Conservation (phyloP, 73 alveolate genomes). For the Paramecium pentaurelia region DNA sequence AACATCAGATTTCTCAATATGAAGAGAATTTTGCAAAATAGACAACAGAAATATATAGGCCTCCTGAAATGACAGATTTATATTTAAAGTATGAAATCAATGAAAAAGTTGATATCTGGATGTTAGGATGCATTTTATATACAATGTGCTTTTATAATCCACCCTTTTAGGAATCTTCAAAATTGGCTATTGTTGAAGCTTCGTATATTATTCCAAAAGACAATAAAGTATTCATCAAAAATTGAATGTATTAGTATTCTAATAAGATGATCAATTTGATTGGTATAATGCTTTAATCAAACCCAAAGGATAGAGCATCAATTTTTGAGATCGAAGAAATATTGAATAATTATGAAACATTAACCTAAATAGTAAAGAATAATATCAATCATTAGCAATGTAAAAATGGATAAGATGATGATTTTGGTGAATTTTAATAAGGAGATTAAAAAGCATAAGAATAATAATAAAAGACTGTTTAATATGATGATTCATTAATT, state of each 20-base stretch:
- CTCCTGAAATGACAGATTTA: constrained; percentile 96
- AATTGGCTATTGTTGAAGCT: constrained; percentile 90
- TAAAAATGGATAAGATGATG: not conserved
- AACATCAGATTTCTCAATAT: constrained; percentile 65
- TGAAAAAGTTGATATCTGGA: constrained; percentile 86
- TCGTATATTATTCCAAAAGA: constrained; percentile 82
- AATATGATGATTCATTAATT: not conserved
- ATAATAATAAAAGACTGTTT: not conserved
- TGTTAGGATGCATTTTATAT: constrained; percentile 86
- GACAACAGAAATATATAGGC: constrained; percentile 94
- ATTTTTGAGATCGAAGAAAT: not conserved
- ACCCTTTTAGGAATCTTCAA: constrained; percentile 94
- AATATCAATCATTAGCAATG: not conserved
- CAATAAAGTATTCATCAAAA: constrained; percentile 40
- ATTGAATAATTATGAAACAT: not conserved
- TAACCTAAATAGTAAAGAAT: not conserved
- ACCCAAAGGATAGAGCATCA: constrained; percentile 12
- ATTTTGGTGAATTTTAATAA: not conserved
- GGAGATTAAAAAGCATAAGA: not conserved
- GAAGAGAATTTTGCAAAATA: constrained; percentile 84
- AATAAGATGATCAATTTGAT: not conserved
- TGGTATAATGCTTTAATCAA: not conserved
- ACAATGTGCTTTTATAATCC: constrained; percentile 84
- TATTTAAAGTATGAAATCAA: constrained; percentile 70
- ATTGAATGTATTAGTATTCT: not conserved